A percentile compares a stretch with the other conserved stretches of the same genome.
phyloP scores from a whole-genome alignment of 768 basidiomycete genomes.

The Amanita pallidorosea region DNA sequence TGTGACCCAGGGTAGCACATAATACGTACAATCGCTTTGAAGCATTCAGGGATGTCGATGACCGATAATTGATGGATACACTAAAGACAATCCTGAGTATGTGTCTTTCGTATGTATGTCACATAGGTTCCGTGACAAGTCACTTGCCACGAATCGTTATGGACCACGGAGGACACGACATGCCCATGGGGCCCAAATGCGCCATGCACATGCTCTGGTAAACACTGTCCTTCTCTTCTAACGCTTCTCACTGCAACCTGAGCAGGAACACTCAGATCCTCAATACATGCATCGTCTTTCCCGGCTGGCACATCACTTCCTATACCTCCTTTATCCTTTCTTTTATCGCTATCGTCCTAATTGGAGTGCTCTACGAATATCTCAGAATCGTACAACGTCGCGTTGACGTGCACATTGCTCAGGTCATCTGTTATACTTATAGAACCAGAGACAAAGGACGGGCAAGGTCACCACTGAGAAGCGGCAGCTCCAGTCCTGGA shows the following conservation, averaged over 20 bases:
- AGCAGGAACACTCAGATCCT: conserved; percentile 66
- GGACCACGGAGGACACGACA: conserved; percentile 19
- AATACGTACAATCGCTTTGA: too few species aligned
- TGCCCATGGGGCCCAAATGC: conserved; percentile 38
- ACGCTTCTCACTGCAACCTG: background rate
- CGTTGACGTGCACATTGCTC: conserved; percentile 51
- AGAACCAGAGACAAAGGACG: conserved; percentile 38
- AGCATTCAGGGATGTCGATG: too few species aligned
- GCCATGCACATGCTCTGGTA: conserved; percentile 80
- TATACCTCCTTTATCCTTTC: conserved; percentile 49
- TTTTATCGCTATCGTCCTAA: conserved; percentile 47
- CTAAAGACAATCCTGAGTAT: too few species aligned
- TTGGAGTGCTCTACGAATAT: conserved; percentile 76
- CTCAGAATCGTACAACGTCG: conserved; percentile 51
- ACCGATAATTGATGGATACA: too few species aligned
- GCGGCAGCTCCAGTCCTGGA: conserved; percentile 13
- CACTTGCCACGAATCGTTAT: too few species aligned
- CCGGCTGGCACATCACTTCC: conserved; percentile 63
- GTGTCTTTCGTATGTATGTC: too few species aligned
- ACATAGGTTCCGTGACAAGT: too few species aligned
- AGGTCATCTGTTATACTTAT: conserved; percentile 25
- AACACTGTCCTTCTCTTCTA: conserved; percentile 3
- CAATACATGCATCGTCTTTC: conserved; percentile 77
- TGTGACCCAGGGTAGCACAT: too few species aligned
- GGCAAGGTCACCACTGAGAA: conserved; percentile 5